Evolutionary conservation across 805 yeast genomes (phyloP).

Genomic region (Teunomyces barrocoloradensis): DNA sequence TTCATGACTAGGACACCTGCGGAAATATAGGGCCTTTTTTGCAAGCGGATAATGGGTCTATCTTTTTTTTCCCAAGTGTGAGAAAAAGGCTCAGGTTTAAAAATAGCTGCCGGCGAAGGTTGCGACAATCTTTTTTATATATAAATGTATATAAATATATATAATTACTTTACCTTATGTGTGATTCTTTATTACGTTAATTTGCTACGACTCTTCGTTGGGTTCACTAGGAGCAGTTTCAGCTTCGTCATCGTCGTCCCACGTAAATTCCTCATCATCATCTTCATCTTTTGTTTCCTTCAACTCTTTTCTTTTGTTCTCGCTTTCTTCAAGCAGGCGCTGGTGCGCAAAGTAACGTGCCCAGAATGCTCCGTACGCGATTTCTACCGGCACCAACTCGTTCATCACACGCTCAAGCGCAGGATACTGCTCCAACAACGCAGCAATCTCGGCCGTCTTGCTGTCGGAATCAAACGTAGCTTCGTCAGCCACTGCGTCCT

Average conservation of each 20-base stretch:
- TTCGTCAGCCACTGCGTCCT: constrained; percentile 15
- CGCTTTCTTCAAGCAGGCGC: constrained; percentile 55
- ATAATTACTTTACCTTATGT: background rate
- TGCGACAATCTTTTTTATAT: too few species aligned
- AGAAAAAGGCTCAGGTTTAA: too few species aligned
- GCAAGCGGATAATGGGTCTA: too few species aligned
- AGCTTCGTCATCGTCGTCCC: constrained; percentile 53
- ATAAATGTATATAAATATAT: background rate
- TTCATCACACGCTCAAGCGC: constrained; percentile 56
- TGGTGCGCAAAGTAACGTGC: constrained; percentile 58
- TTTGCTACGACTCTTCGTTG: too few species aligned
- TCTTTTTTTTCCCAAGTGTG: too few species aligned
- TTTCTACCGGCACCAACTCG: constrained; percentile 61
- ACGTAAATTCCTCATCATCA: constrained; percentile 51
- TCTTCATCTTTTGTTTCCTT: constrained; percentile 27
- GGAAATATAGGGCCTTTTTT: background rate
- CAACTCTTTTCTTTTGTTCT: constrained; percentile 62
- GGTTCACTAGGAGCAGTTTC: constrained; percentile 15
- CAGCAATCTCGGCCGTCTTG: constrained; percentile 50
- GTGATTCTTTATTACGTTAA: too few species aligned
- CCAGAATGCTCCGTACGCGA: constrained; percentile 72
- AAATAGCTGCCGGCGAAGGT: too few species aligned
- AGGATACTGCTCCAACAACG: constrained; percentile 46
- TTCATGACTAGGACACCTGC: background rate
- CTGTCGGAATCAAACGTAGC: constrained; percentile 41